Evolutionary conservation across 805 yeast species (phyloP).

Genomic region (Candida khao-thaluensis): DNA sequence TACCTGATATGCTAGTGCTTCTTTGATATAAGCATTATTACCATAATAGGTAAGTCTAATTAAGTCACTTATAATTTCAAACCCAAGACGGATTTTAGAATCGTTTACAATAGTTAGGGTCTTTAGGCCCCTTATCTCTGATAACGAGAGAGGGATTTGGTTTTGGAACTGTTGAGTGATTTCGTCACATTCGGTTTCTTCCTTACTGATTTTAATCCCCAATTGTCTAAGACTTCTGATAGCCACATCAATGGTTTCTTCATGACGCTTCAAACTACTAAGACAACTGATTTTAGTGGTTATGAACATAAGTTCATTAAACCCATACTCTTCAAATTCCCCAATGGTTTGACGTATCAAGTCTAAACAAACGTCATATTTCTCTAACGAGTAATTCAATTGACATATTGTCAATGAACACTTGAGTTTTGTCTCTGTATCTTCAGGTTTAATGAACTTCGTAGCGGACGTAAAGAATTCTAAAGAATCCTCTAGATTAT

Average conservation of each 20-base stretch:
- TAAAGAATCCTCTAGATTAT: conserved; percentile 41
- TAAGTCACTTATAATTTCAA: conserved; percentile 42
- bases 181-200: conserved; percentile 22
- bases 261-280: conserved; percentile 25
- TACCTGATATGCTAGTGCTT: conserved; percentile 31
- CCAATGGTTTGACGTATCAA: conserved; percentile 31
- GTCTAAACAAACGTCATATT: conserved; percentile 34
- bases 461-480: conserved; percentile 39
- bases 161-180: conserved; percentile 21
- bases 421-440: conserved; percentile 21
- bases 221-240: conserved; percentile 32
- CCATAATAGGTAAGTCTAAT: conserved; percentile 32
- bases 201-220: conserved; percentile 32
- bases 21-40: conserved; percentile 25
- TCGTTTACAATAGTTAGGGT: conserved; percentile 22
- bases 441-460: conserved; percentile 21
- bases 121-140: conserved; percentile 35
- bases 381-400: conserved; percentile 25
- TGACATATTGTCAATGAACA: conserved; percentile 33
- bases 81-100: conserved; percentile 29
- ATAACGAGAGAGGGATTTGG: conserved; percentile 38
- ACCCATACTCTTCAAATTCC: conserved; percentile 21
- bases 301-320: conserved; percentile 35
- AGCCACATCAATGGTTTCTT: conserved; percentile 36
- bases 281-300: conserved; percentile 38